Evolutionary conservation across 768 basidiomycete species (phyloP), one percentile per base, ranked within the genome.

Genomic region (Kwoniella botswanensis): DNA sequence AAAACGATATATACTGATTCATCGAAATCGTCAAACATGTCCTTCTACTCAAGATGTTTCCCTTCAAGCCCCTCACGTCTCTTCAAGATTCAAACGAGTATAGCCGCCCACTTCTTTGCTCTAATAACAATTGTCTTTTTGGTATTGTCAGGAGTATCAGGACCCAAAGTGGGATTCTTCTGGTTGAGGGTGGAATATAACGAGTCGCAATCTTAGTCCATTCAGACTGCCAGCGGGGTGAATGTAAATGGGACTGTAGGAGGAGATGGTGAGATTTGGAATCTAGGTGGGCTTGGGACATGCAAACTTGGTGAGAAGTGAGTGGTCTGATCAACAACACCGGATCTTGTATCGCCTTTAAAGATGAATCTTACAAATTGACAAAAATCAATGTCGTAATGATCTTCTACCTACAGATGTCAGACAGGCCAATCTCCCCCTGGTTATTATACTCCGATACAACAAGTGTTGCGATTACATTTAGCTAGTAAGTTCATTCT

Each of bases 141-240:
- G 17, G n/a, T 73, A 2, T 60, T 73, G 3, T 63, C 63, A 4
- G 72, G 67, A 2, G 22, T 67, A 10, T 60, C 68, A 22, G 72
- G 72, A 9, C 72, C 68, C 6, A 22, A 50, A 35, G 43, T 57
- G 12, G 68, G 59, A 24, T 70, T 62, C 22, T 70, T 43, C 41
- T 73, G 72, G 72, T 21, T 73, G 5, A 11, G 44, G 5, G 57
- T 72, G 6, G 46, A 65, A 4, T 70, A 73, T 55, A 35, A 24
- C 12, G 41, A 59, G 15, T 59, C 24, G n/a, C 26, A n/a, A 59
- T 42, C 22, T 24, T n/a, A 52, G 17, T 52, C 15, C 50, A 52
- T 15, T 52, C 15, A 18, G 42, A 18, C 18, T 26, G 15, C 17
- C 43, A 17, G n/a, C 35, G 21, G 63, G 41, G 22, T 52, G 18